These are phyloP conservation scores for Mycosphaerelloides madeirae DNA, from an alignment of 2,329 filamentous ascomycete species.

Conservation along the genomic window DNA sequence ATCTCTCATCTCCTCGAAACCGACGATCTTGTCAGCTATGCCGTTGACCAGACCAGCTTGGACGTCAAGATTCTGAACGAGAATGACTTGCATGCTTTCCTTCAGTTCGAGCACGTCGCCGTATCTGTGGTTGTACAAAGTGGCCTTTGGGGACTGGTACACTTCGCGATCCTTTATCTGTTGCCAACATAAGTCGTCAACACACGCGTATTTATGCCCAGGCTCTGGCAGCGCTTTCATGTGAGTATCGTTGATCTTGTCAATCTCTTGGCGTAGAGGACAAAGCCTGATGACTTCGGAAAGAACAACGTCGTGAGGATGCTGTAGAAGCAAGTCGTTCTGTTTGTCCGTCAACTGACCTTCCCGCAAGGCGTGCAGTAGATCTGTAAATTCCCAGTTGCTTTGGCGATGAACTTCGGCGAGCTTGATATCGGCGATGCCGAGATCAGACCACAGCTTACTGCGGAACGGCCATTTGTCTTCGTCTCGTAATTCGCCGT, in stretches of 20 bases:
- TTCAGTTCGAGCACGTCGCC: slow-evolving; percentile 5
- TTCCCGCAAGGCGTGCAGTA: slow-evolving; percentile 28
- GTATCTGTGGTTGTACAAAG: slow-evolving; percentile 8
- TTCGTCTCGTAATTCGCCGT: slow-evolving; percentile 33
- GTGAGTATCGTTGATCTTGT: slow-evolving; percentile 20
- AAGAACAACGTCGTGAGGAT: slow-evolving; percentile 39
- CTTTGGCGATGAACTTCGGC: slow-evolving; percentile 54
- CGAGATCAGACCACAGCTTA: slow-evolving; percentile 49
- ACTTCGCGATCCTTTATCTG: background rate
- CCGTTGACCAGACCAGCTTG: slow-evolving; percentile 43
- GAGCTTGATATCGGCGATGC: slow-evolving; percentile 51
- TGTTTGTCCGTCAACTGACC: slow-evolving; percentile 2
- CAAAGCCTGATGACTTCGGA: slow-evolving; percentile 42
- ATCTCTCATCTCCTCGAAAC: slow-evolving; percentile 23
- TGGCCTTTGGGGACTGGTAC: background rate
- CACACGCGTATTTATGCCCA: slow-evolving; percentile 9
- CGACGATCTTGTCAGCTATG: slow-evolving; percentile 43
- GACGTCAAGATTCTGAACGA: slow-evolving; percentile 49
- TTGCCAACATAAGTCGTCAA: slow-evolving; percentile 11
- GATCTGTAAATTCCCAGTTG: slow-evolving; percentile 49
- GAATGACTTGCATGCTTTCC: slow-evolving; percentile 40
- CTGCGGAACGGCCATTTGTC: slow-evolving; percentile 60
- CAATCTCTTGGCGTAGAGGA: slow-evolving; percentile 35
- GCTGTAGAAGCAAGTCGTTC: slow-evolving; percentile 3
- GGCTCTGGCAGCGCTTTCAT: slow-evolving; percentile 26